Evolutionary conservation across 1,139 yeast species (phyloP).

Genomic region (Diutina scorzettiae): DNA sequence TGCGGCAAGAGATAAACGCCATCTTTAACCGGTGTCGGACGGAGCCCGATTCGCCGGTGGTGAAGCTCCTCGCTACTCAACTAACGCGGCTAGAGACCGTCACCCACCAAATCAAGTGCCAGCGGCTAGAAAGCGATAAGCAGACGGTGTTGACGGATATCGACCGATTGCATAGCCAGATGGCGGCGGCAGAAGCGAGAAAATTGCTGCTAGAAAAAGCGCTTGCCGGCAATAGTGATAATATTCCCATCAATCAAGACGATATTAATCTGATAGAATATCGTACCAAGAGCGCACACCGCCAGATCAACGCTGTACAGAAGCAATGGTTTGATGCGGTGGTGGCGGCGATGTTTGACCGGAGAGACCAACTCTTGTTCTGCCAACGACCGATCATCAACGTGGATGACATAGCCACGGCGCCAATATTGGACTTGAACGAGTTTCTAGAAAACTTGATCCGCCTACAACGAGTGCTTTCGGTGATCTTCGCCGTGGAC

Average conservation of each 20-base stretch:
- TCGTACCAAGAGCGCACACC: neutral
- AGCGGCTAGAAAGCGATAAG: neutral
- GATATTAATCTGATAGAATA: neutral
- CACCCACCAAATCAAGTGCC: neutral
- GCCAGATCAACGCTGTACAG: neutral
- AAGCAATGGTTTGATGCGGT: neutral
- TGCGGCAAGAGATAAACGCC: neutral
- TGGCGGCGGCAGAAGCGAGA: neutral
- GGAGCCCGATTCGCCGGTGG: neutral
- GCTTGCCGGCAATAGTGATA: neutral
- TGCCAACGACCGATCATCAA: constrained; percentile 4
- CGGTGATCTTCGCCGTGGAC: constrained; percentile 15
- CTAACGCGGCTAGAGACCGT: neutral
- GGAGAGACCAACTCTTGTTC: neutral
- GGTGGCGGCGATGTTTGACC: constrained; percentile 1
- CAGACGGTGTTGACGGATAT: neutral
- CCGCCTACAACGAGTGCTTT: constrained; percentile 19
- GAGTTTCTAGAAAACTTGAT: constrained; percentile 31
- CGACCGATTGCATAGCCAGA: neutral
- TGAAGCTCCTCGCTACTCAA: constrained; percentile 3
- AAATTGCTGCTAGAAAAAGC: neutral
- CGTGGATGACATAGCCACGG: neutral
- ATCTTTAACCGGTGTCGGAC: neutral
- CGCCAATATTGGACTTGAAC: constrained; percentile 13
- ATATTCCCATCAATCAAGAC: neutral